phyloP scores from a whole-genome alignment of 2,329 filamentous ascomycete genomes.

The Hyphodiscus sp. region DNA sequence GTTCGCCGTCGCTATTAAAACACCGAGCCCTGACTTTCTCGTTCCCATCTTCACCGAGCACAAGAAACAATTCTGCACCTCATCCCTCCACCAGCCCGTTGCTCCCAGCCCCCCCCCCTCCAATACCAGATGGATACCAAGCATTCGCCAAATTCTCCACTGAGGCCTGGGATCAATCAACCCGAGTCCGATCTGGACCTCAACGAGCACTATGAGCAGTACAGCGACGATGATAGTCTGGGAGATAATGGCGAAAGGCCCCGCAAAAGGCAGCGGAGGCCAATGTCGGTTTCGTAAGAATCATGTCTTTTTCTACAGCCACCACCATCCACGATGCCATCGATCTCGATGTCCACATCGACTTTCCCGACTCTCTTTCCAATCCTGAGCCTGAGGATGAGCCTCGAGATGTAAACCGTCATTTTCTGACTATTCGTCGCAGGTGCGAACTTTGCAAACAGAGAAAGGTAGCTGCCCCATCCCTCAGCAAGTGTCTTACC shows the following conservation, averaged over 20 bases:
- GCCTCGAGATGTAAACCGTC: conserved; percentile 10
- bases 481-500: neutral
- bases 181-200: conserved; percentile 28
- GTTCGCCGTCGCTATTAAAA: conserved; percentile 17
- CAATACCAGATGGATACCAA: conserved; percentile 28
- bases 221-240: conserved; percentile 27
- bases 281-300: conserved; percentile 43
- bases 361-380: conserved; percentile 12
- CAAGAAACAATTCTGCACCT: conserved; percentile 6
- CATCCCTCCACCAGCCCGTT: neutral
- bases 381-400: conserved; percentile 12
- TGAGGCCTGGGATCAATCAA: conserved; percentile 21
- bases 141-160: conserved; percentile 21
- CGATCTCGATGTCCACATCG: conserved; percentile 8
- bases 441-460: conserved; percentile 76
- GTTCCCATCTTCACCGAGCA: conserved; percentile 25
- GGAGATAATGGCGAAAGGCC: conserved; percentile 29
- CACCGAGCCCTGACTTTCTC: conserved; percentile 11
- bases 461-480: conserved; percentile 55
- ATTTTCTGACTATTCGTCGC: conserved; percentile 30
- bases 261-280: conserved; percentile 42
- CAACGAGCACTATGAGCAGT: conserved; percentile 16
- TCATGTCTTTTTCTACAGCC: conserved; percentile 24
- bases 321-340: conserved; percentile 6
- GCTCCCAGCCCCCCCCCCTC: too few species aligned